A percentile compares a stretch with the other conserved stretches of the same genome.
Conservation (phyloP, 2,329 filamentous ascomycete genomes). For the Aspergillus sp. region DNA sequence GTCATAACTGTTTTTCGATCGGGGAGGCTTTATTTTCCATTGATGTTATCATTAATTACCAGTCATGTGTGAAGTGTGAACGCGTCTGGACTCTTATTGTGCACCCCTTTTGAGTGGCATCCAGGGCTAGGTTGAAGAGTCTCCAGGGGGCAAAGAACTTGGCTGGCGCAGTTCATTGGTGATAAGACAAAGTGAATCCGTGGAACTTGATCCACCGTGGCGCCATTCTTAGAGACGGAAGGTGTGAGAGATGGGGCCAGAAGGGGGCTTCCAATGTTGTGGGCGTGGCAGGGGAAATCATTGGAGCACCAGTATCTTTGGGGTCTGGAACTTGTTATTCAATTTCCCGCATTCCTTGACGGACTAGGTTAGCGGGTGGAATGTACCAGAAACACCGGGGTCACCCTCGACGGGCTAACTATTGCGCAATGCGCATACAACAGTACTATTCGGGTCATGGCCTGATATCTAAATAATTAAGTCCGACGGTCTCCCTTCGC, state of each 20-base stretch:
- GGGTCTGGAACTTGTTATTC: background rate
- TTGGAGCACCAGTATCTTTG: too few relatives aligned
- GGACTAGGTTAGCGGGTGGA: background rate
- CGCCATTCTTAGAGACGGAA: background rate
- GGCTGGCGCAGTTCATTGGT: background rate
- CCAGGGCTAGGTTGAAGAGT: background rate
- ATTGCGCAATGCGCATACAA: too few relatives aligned
- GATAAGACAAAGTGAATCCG: background rate
- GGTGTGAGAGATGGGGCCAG: too few relatives aligned
- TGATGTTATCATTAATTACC: too few relatives aligned
- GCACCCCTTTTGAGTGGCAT: background rate
- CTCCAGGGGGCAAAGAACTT: background rate
- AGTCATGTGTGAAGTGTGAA: too few relatives aligned
- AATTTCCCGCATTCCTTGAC: background rate
- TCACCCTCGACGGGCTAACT: constrained; percentile 26
- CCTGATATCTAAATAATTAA: too few relatives aligned
- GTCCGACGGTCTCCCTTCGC: too few relatives aligned
- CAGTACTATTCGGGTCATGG: too few relatives aligned
- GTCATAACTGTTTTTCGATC: too few relatives aligned
- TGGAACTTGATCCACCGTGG: background rate
- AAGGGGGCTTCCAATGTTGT: too few relatives aligned
- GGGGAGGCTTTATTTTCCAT: too few relatives aligned
- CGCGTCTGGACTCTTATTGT: background rate
- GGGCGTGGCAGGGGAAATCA: too few relatives aligned
- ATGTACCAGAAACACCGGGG: background rate